These are phyloP conservation scores for Aspergillus wentii DNA, from an alignment of 495 filamentous ascomycete species.

Conservation along the genomic window DNA sequence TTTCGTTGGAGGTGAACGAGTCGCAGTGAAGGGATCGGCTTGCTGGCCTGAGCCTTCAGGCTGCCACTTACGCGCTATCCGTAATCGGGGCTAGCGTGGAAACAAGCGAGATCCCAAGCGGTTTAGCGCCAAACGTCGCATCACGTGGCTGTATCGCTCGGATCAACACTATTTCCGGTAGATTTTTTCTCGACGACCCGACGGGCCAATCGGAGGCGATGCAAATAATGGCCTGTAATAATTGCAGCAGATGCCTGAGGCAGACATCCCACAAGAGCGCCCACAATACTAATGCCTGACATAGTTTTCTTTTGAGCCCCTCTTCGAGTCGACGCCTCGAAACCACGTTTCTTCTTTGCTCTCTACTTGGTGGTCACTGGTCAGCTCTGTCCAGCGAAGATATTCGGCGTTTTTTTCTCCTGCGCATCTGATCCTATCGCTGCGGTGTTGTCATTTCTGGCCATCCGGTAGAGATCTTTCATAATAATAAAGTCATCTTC, in stretches of 20 bases:
- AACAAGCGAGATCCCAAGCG: slow-evolving; percentile 18
- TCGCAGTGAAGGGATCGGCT: slow-evolving; percentile 27
- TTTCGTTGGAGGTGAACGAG: slow-evolving; percentile 24
- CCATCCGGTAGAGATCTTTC: slow-evolving; percentile 6
- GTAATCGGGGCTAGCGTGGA: slow-evolving; percentile 19
- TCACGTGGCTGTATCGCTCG: slow-evolving; percentile 18
- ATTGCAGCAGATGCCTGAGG: slow-evolving; percentile 21
- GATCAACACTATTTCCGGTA: slow-evolving; percentile 15
- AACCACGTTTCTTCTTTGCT: slow-evolving; percentile 9
- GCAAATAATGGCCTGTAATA: slow-evolving; percentile 22
- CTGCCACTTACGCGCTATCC: slow-evolving; percentile 13
- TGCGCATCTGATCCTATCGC: slow-evolving; percentile 10
- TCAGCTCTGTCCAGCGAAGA: slow-evolving; percentile 15
- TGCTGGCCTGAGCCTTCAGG: slow-evolving; percentile 27
- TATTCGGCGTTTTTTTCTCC: slow-evolving; percentile 9
- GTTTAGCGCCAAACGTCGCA: slow-evolving; percentile 1
- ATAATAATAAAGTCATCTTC: too few species aligned
- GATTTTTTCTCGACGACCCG: slow-evolving; percentile 1
- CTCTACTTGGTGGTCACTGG: slow-evolving; percentile 6
- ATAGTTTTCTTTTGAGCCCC: slow-evolving; percentile 26
- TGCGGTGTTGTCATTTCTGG: slow-evolving; percentile 10
- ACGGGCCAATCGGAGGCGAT: slow-evolving; percentile 21
- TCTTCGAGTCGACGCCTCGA: slow-evolving; percentile 16
- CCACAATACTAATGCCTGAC: slow-evolving; percentile 21
- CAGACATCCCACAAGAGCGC: slow-evolving; percentile 4